Percentiles rank a stretch among this genome's conserved stretches.
These are phyloP conservation scores for Colletotrichum sp. DNA, from an alignment of 2,329 filamentous ascomycete species.

Conservation along the genomic window DNA sequence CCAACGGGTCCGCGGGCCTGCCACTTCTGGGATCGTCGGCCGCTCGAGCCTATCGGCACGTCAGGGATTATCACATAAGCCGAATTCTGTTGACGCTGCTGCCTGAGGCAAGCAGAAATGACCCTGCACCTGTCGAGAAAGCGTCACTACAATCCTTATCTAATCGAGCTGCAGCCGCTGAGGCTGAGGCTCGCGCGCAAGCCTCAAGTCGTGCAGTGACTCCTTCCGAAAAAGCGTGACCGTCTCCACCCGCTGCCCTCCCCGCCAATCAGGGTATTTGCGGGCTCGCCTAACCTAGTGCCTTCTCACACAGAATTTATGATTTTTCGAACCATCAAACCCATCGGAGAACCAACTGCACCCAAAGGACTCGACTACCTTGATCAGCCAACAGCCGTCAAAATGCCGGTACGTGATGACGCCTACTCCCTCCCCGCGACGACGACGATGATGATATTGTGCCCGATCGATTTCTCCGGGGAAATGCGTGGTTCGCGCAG, in stretches of 20 bases:
- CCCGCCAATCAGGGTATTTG: constrained; percentile 18
- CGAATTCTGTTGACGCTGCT: not conserved
- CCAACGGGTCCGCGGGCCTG: constrained; percentile 9
- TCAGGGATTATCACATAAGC: constrained; percentile 18
- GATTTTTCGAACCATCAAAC: constrained; percentile 1
- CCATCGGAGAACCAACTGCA: constrained; percentile 19
- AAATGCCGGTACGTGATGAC: constrained; percentile 43
- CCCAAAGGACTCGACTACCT: constrained; percentile 36
- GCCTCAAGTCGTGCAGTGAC: not conserved
- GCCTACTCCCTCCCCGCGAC: not conserved
- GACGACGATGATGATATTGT: constrained; percentile 6
- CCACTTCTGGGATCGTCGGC: constrained; percentile 13
- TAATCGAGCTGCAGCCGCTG: not conserved
- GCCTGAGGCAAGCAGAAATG: not conserved
- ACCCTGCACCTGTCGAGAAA: not conserved
- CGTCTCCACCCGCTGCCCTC: constrained; percentile 10
- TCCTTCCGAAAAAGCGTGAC: constrained; percentile 16
- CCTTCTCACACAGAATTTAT: constrained; percentile 17
- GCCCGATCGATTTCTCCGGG: not conserved
- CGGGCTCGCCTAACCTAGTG: constrained; percentile 20
- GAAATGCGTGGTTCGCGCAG: not conserved
- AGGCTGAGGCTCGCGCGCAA: not conserved
- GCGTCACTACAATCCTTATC: constrained; percentile 1
- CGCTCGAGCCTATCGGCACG: constrained; percentile 10
- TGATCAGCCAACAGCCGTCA: constrained; percentile 40